These are phyloP conservation scores for Schwanniomyces pseudopolymorphus DNA, from an alignment of 805 yeast genomes.

Conservation along the genomic window DNA sequence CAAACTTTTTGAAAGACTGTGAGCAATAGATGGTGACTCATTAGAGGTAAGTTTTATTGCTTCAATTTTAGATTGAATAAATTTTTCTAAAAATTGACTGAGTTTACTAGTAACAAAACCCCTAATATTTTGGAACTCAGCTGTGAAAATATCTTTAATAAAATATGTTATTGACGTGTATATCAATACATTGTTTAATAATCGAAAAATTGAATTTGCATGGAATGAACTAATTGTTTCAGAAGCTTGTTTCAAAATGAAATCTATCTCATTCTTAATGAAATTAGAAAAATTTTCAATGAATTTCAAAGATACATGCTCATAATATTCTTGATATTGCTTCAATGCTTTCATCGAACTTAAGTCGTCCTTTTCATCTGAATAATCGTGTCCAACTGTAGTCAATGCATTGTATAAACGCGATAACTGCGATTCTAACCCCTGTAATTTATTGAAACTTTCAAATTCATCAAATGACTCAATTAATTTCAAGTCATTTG, in stretches of 20 bases:
- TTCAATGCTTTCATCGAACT: constrained; percentile 70
- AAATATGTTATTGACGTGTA: constrained; percentile 40
- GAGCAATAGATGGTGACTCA: constrained; percentile 9
- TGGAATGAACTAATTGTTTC: constrained; percentile 24
- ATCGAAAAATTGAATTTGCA: constrained; percentile 19
- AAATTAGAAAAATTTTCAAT: constrained; percentile 44
- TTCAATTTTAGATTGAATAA: constrained; percentile 22
- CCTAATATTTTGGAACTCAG: constrained; percentile 47
- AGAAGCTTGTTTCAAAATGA: constrained; percentile 40
- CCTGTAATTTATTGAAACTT: constrained; percentile 40
- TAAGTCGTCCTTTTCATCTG: constrained; percentile 43
- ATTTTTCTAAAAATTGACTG: constrained; percentile 26
- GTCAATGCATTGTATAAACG: constrained; percentile 63
- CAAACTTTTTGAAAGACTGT: constrained; percentile 9
- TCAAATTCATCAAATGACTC: constrained; percentile 49
- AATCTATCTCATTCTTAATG: constrained; percentile 30
- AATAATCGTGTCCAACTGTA: constrained; percentile 51
- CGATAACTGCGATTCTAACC: constrained; percentile 54
- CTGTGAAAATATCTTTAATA: constrained; percentile 55
- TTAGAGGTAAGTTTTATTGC: constrained; percentile 12
- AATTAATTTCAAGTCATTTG: constrained; percentile 49
- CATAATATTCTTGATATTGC: constrained; percentile 63
- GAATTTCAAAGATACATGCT: constrained; percentile 53
- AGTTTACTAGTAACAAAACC: constrained; percentile 37
- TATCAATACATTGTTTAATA: constrained; percentile 26